Conservation (phyloP, 352 stramenopile species). For the Phytophthora ramorum region DNA sequence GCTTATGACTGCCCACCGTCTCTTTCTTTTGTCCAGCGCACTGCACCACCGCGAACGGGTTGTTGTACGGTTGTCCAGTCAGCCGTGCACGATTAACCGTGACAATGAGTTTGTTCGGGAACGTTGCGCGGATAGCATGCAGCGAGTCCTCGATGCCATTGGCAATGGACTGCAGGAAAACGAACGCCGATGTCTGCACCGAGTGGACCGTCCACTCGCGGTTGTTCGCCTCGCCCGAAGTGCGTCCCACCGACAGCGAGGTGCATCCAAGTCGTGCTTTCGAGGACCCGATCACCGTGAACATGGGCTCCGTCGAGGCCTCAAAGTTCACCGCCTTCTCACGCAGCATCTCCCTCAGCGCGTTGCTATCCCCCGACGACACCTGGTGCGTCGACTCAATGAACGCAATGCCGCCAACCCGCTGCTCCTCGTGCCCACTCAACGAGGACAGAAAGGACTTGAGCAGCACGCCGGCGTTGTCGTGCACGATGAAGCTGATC, state of each 20-base stretch:
- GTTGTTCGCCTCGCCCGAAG: slow-evolving; percentile 72
- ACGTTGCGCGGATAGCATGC: slow-evolving; percentile 80
- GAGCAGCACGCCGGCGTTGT: slow-evolving; percentile 71
- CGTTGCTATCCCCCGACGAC: slow-evolving; percentile 59
- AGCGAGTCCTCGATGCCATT: slow-evolving; percentile 81
- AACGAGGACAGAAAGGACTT: slow-evolving; percentile 77
- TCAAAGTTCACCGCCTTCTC: slow-evolving; percentile 89
- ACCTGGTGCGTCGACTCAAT: slow-evolving; percentile 85
- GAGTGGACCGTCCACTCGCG: slow-evolving; percentile 87
- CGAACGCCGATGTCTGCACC: slow-evolving; percentile 88
- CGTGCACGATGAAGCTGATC: slow-evolving; percentile 87
- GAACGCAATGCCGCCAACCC: slow-evolving; percentile 83
- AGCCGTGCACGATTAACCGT: slow-evolving; percentile 86
- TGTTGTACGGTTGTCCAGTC: slow-evolving; percentile 89
- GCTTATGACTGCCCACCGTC: slow-evolving; percentile 86
- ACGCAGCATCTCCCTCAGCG: slow-evolving; percentile 62
- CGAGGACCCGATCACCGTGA: slow-evolving; percentile 78
- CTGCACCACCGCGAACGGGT: slow-evolving; percentile 81
- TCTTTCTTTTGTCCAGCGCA: slow-evolving; percentile 90
- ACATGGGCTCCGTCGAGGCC: slow-evolving; percentile 83
- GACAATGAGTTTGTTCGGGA: slow-evolving; percentile 91
- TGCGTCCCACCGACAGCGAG: slow-evolving; percentile 81
- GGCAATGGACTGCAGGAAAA: slow-evolving; percentile 83
- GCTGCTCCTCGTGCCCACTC: slow-evolving; percentile 57
- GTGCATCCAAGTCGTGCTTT: slow-evolving; percentile 76